Conservation (phyloP, 1,139 yeast species). For the Geotrichum cucujoidarum region DNA sequence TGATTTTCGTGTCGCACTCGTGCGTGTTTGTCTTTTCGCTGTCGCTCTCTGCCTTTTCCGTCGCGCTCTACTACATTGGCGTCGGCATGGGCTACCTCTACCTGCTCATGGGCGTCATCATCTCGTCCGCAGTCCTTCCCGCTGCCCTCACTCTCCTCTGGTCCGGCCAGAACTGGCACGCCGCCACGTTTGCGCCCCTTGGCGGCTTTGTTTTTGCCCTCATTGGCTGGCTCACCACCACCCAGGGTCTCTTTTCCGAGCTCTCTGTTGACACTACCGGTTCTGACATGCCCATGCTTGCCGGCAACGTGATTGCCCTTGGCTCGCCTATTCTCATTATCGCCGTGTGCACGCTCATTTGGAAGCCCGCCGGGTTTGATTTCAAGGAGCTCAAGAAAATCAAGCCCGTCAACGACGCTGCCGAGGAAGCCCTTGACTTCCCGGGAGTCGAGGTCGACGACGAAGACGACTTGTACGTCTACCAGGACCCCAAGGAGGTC, state of each 20-base stretch:
- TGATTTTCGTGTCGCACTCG: conserved; percentile 62
- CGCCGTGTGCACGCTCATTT: conserved; percentile 56
- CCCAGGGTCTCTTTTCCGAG: conserved; percentile 38
- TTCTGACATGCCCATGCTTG: conserved; percentile 74
- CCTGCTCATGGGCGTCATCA: conserved; percentile 76
- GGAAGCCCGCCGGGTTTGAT: conserved; percentile 66
- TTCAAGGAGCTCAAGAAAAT: conserved; percentile 58
- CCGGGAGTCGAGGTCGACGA: conserved; percentile 17
- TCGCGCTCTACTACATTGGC: conserved; percentile 75
- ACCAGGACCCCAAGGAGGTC: conserved; percentile 18
- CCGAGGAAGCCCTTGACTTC: conserved; percentile 12
- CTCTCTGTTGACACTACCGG: conserved; percentile 62
- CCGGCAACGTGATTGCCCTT: conserved; percentile 80
- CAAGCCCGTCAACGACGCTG: conserved; percentile 25
- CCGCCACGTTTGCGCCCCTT: conserved; percentile 45
- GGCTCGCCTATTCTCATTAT: conserved; percentile 65
- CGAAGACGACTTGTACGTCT: conserved; percentile 17
- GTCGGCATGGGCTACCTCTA: conserved; percentile 82
- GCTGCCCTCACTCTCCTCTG: conserved; percentile 68
- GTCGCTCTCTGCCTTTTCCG: conserved; percentile 73
- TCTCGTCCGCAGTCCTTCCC: conserved; percentile 82
- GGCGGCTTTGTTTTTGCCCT: conserved; percentile 46
- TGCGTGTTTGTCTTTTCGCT: conserved; percentile 63
- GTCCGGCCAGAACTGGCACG: conserved; percentile 51
- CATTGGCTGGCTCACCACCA: conserved; percentile 47